Base-by-base conservation (phyloP, 1,284 basidiomycete species). In the Lignosus rhinocerotis region DNA sequence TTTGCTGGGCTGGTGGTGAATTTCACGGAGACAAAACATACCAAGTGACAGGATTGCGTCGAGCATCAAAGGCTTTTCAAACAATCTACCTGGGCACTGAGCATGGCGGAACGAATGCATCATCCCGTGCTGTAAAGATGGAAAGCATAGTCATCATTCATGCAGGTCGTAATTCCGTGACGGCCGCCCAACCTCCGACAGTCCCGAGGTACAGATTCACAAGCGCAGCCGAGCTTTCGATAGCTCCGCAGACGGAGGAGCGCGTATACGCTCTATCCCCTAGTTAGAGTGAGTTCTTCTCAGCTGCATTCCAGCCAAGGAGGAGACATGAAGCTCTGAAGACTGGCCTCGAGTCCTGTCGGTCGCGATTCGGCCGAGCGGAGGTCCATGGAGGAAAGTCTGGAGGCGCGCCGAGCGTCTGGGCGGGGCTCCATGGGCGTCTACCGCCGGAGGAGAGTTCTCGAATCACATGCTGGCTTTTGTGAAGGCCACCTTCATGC, bases 301-400 rank as follows among this genome's bases (percentile, higher is more conserved):
- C 19, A 6, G 41, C n/a, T 43, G 14, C 17, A 19, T 5, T 19
- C 14, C 11, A 11, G 11, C 34, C 34, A 36, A 16, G 34, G 5
- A 39, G 36, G 8, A n/a, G 12, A 8, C 36, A 39, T 12, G 5
- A 12, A 39, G 6, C 36, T 6, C 6, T 36, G 36, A 39, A 14
- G 36, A 14, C 36, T 14, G 30, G 45, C 21, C n/a, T 41, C 25
- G 54, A 25, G n/a, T 12, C 32, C 39, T 19, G 12, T 58, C 57
- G 59, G 62, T 53, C 38, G n/a, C 25, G 42, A 17, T 48, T 64
- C 62, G 62, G 62, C 62, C 62, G 62, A 64, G 33, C 54, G 46
- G 43, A 43, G 56, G 50, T n/a, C n/a, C n/a, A 19, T 9, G 43
- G 21, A 36, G 43, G 12, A 7, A 11, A 30, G 49, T 11, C 5